phyloP scores from a whole-genome alignment of 495 filamentous ascomycete genomes.

The Xylaria palmicola region DNA sequence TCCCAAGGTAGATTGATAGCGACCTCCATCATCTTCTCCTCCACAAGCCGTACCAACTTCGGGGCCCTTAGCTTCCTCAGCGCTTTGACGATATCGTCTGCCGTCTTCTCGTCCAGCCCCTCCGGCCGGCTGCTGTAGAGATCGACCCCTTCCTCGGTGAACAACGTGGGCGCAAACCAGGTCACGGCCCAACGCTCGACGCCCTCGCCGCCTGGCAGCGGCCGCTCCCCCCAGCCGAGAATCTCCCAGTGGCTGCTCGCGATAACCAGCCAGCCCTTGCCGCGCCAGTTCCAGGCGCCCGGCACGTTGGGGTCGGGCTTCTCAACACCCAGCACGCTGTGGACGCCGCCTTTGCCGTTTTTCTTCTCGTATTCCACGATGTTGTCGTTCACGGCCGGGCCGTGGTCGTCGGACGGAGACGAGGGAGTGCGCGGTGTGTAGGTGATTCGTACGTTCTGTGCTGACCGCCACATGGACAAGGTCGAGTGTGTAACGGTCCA shows the following conservation, averaged over 20 bases:
- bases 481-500: conserved; percentile 78
- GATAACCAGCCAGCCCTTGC: conserved; percentile 64
- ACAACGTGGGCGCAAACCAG: conserved; percentile 71
- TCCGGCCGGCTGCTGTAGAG: conserved; percentile 60
- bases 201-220: conserved; percentile 25
- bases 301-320: conserved; percentile 44
- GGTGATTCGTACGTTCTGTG: conserved; percentile 72
- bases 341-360: conserved; percentile 45
- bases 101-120: conserved; percentile 50
- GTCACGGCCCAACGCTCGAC: conserved; percentile 65
- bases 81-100: conserved; percentile 40
- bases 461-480: conserved; percentile 69
- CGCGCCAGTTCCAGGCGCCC: conserved; percentile 67
- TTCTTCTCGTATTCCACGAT: conserved; percentile 62
- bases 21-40: conserved; percentile 46
- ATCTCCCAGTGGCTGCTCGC: conserved; percentile 71
- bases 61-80: conserved; percentile 42
- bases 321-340: conserved; percentile 63
- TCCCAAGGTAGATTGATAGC: conserved; percentile 46
- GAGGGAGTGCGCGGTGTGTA: conserved; percentile 52
- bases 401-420: not conserved
- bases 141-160: conserved; percentile 74
- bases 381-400: conserved; percentile 57
- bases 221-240: conserved; percentile 61
- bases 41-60: conserved; percentile 39